These are phyloP conservation scores for Ogataea ramenticola DNA, from an alignment of 805 yeast species.

Conservation along the genomic window DNA sequence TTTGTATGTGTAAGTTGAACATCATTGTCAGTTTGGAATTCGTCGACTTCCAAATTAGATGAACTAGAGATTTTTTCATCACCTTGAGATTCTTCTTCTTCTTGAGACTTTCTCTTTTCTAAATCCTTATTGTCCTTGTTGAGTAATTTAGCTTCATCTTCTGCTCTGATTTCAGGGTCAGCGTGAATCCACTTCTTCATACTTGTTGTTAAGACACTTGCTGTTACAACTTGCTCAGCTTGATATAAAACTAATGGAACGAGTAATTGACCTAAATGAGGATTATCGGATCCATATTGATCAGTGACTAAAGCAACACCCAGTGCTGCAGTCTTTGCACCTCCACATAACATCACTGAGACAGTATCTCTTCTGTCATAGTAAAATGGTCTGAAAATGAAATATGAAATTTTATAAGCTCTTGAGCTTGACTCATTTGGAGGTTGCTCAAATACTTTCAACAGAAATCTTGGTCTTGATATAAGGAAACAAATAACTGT, in stretches of 20 bases:
- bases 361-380: constrained; percentile 68
- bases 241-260: constrained; percentile 84
- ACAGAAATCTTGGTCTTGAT: constrained; percentile 52
- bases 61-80: neutral
- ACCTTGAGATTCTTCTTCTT: neutral
- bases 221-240: constrained; percentile 79
- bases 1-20: neutral
- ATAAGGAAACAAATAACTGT: constrained; percentile 52
- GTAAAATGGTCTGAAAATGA: constrained; percentile 54
- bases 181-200: constrained; percentile 64
- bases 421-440: constrained; percentile 31
- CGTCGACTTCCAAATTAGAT: neutral
- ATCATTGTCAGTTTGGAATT: neutral
- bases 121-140: neutral
- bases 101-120: neutral
- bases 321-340: constrained; percentile 89
- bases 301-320: constrained; percentile 75
- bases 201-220: constrained; percentile 59
- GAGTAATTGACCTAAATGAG: constrained; percentile 59
- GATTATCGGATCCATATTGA: constrained; percentile 53
- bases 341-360: constrained; percentile 79
- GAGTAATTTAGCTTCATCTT: neutral
- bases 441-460: constrained; percentile 41
- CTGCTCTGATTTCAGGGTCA: constrained; percentile 14
- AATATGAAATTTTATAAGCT: constrained; percentile 38